Evolutionary conservation across 2,329 filamentous ascomycete genomes (phyloP), one percentile per base, ranked within the genome.

Genomic region (Mycosphaerella sp.): DNA sequence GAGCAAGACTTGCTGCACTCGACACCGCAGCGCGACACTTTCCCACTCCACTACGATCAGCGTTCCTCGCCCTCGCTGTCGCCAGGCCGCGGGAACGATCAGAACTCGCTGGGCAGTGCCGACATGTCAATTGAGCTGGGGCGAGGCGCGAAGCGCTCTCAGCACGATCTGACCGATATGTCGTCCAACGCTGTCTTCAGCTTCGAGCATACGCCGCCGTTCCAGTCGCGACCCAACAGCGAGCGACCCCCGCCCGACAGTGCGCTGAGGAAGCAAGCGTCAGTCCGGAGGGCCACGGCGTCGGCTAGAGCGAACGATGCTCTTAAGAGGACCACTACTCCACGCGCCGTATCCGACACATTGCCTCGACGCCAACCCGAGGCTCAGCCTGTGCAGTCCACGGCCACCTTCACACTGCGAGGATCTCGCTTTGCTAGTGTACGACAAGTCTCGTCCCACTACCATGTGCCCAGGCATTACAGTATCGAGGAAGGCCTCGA

Each of bases 101-200:
- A 54, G 18, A 52, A 47, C 63, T 62, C 68, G 49, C 60, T 66
- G 13, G 72, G 68, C 63, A 68, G 68, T 45, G 62, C 64, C 14
- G 69, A 72, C 50, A 69, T 76, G 53, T 81, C 79, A 2, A 71
- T 84, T 50, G 80, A 84, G 61, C 64, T 80, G 28, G 79, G 77
- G 41, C 73, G 81, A 49, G 80, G 76, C 28, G 64, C 69, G 17
- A 71, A 71, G 54, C 65, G 68, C 43, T 47, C 50, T 64, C 17
- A 71, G 53, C 58, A 72, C 72, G 66, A 55, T 55, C 59, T 69
- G 57, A 51, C 59, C 65, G 62, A 79, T 54, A 73, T 78, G 59
- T 79, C 77, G 25, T 73, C 74, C 41, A 72, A 76, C 54, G 71
- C 73, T 4, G 64, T 72, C 35, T 74, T 80, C 62, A 73, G 69